Evolutionary conservation across 805 yeast genomes (phyloP).

Genomic region (Kockiozyma suomiensis): DNA sequence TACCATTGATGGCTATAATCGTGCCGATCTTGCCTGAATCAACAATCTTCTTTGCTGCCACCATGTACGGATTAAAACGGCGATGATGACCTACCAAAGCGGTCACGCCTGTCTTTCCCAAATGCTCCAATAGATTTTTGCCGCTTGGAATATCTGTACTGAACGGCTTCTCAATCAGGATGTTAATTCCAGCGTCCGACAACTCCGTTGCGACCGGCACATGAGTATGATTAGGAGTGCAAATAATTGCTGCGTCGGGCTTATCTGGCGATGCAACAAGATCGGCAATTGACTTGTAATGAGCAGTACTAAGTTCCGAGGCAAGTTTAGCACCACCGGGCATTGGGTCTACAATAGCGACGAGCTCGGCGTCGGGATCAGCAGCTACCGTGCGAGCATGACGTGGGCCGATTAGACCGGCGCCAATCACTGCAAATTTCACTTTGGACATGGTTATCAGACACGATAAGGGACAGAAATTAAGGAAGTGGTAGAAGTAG

Average conservation of each 20-base stretch:
- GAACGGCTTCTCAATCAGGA: background rate
- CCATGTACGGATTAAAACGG: background rate
- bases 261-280: background rate
- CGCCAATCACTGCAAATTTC: background rate
- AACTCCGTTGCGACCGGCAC: background rate
- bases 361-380: background rate
- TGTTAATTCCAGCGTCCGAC: background rate
- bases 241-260: background rate
- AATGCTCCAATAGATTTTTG: background rate
- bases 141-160: background rate
- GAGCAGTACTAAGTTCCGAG: background rate
- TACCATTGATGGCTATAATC: background rate
- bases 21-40: background rate
- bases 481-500: too few species aligned
- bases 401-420: slow-evolving; percentile 2
- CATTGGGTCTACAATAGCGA: background rate
- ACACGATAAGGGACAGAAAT: too few species aligned
- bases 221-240: background rate
- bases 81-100: background rate
- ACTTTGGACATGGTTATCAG: too few species aligned
- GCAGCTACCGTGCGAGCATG: background rate
- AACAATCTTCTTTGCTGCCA: background rate
- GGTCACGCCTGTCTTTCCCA: background rate
- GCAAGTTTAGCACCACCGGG: background rate
- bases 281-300: background rate